Evolutionary conservation across 106 monocot species (phyloP), one percentile per base, ranked within the genome.

Genomic region (Acorus gramineus): DNA sequence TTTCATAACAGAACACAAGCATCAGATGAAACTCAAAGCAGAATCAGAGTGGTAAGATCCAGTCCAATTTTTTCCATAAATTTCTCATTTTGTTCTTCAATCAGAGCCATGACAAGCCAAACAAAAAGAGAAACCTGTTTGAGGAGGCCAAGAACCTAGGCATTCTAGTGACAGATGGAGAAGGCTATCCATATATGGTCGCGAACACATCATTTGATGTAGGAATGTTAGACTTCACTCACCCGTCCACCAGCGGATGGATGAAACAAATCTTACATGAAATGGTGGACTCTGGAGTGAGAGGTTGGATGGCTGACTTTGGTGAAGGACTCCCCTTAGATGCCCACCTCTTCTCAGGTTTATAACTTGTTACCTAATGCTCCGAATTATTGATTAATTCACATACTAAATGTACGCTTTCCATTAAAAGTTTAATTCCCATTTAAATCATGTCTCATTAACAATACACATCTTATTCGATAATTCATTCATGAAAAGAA

Each of bases 281-380:
- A 43, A 92, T 92, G 92, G 86, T 80, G 60, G 73, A 73, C n/a
- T 74, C 64, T 46, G 92, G 92, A 10, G 74, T 87, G 10, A 77
- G 81, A 57, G 86, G 92, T 7, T 92, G 92, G 92, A 92, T 92
- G 92, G 92, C 86, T 0, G 92, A 92, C 70, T 92, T 92, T 63
- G 92, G 92, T n/a, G 92, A 92, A 68, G 92, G 92, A 8, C 68
- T 92, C 44, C 92, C 92, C 4, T 44, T 92, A 64, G 87, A 92
- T 73, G 92, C 87, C 61, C 61, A 57, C 12, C 79, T 84, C 48
- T 79, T 74, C 60, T 87, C 92, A 74, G 92, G 90, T 90, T 74
- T 53, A 7, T 69, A 56, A 6, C 6, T 44, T 4, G 11, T 8
- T 49, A 9, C 9, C 62, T 63, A 6, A 43, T 59, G 10, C n/a